A percentile compares a stretch with the other conserved stretches of the same genome.
phyloP scores from a whole-genome alignment of 805 yeast species.

The Nakazawaea ernobii region DNA sequence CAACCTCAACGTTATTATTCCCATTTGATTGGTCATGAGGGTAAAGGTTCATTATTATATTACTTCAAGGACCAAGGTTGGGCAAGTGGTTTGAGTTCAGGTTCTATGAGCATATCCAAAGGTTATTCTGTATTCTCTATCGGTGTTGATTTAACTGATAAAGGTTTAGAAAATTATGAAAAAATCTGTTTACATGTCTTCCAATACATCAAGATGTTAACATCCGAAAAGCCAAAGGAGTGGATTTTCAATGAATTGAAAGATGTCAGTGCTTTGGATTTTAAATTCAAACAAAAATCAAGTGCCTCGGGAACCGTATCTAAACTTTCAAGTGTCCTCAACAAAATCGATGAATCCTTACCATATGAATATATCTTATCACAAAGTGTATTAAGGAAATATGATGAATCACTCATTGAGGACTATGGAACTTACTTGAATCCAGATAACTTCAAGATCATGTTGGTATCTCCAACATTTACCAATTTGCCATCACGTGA shows the following conservation, averaged over 20 bases:
- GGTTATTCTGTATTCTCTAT: conserved; percentile 66
- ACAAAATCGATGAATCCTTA: conserved; percentile 39
- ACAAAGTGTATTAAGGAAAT: conserved; percentile 49
- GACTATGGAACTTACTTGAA: conserved; percentile 44
- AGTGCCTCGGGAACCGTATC: conserved; percentile 73
- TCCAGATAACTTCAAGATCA: conserved; percentile 55
- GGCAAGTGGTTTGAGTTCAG: conserved; percentile 77
- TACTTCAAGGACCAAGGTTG: conserved; percentile 66
- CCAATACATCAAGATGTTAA: conserved; percentile 66
- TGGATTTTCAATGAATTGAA: conserved; percentile 79
- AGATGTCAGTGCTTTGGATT: conserved; percentile 61
- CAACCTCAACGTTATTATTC: conserved; percentile 69
- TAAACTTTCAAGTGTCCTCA: conserved; percentile 53
- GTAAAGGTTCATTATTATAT: conserved; percentile 75
- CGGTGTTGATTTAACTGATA: conserved; percentile 68
- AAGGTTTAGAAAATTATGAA: conserved; percentile 62
- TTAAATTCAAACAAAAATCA: conserved; percentile 75
- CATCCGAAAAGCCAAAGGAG: conserved; percentile 54
- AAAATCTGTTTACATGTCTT: conserved; percentile 56
- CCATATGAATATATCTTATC: conserved; percentile 65
- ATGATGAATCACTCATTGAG: conserved; percentile 47
- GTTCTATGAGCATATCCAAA: conserved; percentile 57
- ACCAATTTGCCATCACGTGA: conserved; percentile 50
- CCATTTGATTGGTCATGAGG: conserved; percentile 90
- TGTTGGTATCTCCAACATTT: conserved; percentile 47